Conservation (phyloP, 441 rosid genomes). For the Pelargonium cotyledonis region DNA sequence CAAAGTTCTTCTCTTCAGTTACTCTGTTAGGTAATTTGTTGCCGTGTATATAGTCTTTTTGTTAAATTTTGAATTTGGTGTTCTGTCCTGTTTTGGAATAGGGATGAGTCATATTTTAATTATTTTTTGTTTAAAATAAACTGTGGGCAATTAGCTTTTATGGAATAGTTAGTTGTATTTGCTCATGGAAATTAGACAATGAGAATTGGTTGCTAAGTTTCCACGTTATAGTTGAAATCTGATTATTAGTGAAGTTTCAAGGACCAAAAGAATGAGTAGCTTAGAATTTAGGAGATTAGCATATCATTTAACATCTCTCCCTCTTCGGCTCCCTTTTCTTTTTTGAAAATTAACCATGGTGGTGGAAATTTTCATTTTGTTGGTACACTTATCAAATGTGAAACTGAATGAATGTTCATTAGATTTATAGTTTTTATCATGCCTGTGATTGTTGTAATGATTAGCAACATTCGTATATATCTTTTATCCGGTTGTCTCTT, state of each 20-base stretch:
- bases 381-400: background rate
- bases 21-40: constrained; percentile 67
- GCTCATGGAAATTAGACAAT: no score
- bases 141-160: no score
- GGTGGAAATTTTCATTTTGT: background rate
- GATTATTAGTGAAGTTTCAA: no score
- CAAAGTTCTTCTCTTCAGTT: constrained; percentile 88
- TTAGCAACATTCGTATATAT: background rate
- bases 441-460: background rate
- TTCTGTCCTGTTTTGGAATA: background rate
- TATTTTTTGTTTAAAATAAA: no score
- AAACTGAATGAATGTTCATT: background rate
- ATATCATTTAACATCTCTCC: no score
- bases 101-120: no score
- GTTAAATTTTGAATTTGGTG: background rate
- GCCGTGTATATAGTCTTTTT: background rate
- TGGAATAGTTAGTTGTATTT: no score
- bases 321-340: no score
- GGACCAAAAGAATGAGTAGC: no score
- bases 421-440: background rate
- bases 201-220: no score
- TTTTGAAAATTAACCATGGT: background rate
- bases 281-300: background rate
- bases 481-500: background rate
- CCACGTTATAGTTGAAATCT: no score